Evolutionary conservation across 495 filamentous ascomycete genomes (phyloP).

Genomic region (Hypoxylon lienhwacheense): DNA sequence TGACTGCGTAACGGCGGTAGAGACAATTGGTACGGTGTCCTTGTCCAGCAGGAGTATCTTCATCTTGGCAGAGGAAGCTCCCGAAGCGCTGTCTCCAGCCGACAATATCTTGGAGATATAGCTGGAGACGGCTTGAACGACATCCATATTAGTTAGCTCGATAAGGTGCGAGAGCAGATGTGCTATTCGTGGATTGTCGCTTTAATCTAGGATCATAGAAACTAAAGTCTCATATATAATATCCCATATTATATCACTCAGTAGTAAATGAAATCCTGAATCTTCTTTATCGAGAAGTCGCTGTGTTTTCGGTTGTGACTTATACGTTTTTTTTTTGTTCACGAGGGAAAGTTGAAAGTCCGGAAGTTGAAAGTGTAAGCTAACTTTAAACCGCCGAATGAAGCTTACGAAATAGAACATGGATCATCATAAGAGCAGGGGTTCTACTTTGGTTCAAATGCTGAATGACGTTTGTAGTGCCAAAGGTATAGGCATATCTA

Average conservation of each 20-base stretch:
- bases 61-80: conserved; percentile 86
- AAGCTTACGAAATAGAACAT: conserved; percentile 18
- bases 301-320: not conserved
- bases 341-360: not conserved
- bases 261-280: not conserved
- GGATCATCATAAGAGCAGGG: conserved; percentile 31
- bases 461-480: conserved; percentile 23
- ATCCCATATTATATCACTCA: not conserved
- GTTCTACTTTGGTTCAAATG: too few species aligned
- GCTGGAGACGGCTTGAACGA: conserved; percentile 86
- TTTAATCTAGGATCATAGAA: not conserved
- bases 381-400: conserved; percentile 1
- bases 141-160: conserved; percentile 68
- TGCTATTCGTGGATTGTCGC: not conserved
- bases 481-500: too few species aligned
- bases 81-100: conserved; percentile 71
- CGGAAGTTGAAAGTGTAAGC: not conserved
- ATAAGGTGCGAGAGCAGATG: conserved; percentile 6
- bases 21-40: conserved; percentile 92
- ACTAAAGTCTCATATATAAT: conserved; percentile 1
- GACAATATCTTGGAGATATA: conserved; percentile 98
- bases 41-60: conserved; percentile 94
- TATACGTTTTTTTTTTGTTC: not conserved
- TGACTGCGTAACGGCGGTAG: conserved; percentile 93
- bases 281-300: not conserved